Evolutionary conservation across 257 asterid species (phyloP).

Genomic region (Nicotiana obtusifolia): DNA sequence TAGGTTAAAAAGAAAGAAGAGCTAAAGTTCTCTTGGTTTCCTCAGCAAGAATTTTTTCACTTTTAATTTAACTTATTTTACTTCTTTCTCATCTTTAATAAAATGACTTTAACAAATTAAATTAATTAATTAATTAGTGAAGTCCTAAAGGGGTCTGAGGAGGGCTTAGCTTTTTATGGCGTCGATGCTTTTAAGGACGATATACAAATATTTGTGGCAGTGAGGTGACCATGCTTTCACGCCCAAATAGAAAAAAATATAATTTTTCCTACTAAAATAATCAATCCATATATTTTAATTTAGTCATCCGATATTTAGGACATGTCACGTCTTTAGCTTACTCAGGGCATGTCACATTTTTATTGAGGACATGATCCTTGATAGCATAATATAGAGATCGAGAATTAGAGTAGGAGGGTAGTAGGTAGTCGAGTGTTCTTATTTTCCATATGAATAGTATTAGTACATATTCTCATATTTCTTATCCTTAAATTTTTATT

Average conservation of each 20-base stretch:
- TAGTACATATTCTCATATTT: no score
- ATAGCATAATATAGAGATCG: no score
- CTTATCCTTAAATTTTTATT: no score
- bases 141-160: not conserved
- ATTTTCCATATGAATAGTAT: no score
- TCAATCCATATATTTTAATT: no score
- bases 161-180: conserved; percentile 3
- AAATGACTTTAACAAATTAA: not conserved
- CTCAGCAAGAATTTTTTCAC: not conserved
- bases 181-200: not conserved
- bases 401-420: no score
- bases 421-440: no score
- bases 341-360: no score
- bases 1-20: not conserved
- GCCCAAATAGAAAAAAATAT: not conserved
- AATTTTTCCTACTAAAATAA: not conserved
- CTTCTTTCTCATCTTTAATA: not conserved
- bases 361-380: no score
- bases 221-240: not conserved
- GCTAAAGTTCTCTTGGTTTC: not conserved
- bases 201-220: not conserved
- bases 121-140: not conserved
- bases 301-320: no score
- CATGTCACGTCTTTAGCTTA: no score
- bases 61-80: conserved; percentile 1